Conservation (phyloP, 2,329 filamentous ascomycete species). For the Aspergillus neotritici region DNA sequence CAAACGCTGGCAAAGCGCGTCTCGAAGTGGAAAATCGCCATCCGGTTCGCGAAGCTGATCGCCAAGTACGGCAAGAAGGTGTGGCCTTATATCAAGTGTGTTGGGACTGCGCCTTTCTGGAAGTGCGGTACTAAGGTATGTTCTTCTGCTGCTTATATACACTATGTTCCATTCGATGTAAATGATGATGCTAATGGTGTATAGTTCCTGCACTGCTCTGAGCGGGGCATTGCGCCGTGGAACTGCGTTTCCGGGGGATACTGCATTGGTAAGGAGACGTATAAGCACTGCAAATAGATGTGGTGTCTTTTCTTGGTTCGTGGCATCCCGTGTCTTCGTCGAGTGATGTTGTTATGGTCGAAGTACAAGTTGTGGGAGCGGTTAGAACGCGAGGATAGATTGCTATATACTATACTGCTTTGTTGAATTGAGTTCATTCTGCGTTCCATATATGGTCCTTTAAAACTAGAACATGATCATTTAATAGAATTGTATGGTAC, state of each 20-base stretch:
- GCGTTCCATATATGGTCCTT: too few relatives aligned
- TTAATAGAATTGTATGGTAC: too few relatives aligned
- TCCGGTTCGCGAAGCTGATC: conserved; percentile 1
- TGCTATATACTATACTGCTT: too few relatives aligned
- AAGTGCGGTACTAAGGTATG: neutral
- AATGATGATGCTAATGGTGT: neutral
- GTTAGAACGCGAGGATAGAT: too few relatives aligned
- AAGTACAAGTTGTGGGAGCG: too few relatives aligned
- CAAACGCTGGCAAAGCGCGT: neutral
- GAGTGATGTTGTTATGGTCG: too few relatives aligned
- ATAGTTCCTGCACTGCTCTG: conserved; percentile 3
- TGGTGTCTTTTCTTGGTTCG: too few relatives aligned
- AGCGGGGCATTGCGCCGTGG: neutral
- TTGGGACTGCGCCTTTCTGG: conserved; percentile 1
- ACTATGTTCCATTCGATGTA: too few relatives aligned
- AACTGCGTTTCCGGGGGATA: neutral
- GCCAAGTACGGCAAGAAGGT: conserved; percentile 3
- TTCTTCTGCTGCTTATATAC: neutral
- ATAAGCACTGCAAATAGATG: conserved; percentile 5
- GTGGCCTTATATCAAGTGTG: conserved; percentile 1
- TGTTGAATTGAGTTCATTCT: too few relatives aligned
- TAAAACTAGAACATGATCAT: too few relatives aligned
- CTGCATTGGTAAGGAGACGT: neutral
- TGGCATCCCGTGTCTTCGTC: too few relatives aligned
- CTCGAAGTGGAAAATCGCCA: neutral